Base-by-base conservation (phyloP, 768 basidiomycete species). In the Naematelia encephala region DNA sequence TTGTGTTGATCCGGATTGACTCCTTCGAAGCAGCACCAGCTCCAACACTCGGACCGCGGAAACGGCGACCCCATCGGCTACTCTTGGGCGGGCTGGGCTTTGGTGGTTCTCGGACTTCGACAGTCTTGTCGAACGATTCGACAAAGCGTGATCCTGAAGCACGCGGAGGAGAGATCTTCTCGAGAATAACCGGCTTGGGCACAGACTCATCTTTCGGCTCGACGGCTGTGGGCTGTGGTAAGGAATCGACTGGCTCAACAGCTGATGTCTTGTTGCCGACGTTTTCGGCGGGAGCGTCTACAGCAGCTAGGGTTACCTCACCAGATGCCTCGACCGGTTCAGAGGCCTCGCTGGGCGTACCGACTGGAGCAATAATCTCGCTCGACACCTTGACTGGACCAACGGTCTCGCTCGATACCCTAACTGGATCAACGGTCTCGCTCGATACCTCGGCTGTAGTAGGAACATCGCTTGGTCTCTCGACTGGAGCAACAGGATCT, bases 41-140 rank as follows among this genome's bases (percentile, higher is more conserved):
- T 13, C 57, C 59, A 28, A 70, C 53, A 49, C 62, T 62, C 0
- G 63, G 60, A 22, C 62, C 65, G 45, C 69, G 56, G 46, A 57
- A 64, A 10, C 65, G 46, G 8, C 34, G 34, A 16, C 34, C 34
- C 34, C 34, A 39, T 39, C 34, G 34, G 16, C 34, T 39, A 2
- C 60, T 54, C 8, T 39, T 52, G 48, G 22, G 46, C 28, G 29
- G 51, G 22, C n/a, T 46, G 16, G 56, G 51, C 12, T 51, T 56
- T 4, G 63, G 53, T 42, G 57, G 57, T 16, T 59, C 57, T 39
- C 51, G 48, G 14, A 61, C 59, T 28, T 53, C 61, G 43, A 64
- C 51, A 39, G 34, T 39, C 34, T 39, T 39, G 34, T 39, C 34
- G 16, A 39, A 39, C 16, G 34, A 39, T 39, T 39, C 34, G 8